Evolutionary conservation across 129 eudicot species (phyloP), one percentile per base, ranked within the genome.

Genomic region (Escallonia herrerae): DNA sequence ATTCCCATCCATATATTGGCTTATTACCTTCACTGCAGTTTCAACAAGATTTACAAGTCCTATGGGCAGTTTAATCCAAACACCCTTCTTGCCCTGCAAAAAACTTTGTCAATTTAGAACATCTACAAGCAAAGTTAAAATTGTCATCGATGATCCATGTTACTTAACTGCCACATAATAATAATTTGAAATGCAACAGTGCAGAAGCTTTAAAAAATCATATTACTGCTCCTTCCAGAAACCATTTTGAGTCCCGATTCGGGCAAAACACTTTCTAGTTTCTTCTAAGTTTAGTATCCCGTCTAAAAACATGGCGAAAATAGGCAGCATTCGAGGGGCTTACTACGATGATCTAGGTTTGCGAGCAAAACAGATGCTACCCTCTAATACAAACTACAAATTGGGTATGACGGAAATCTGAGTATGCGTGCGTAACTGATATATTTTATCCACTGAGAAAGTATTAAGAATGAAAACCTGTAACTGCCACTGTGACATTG

Each of bases 51-150:
- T 68, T 61, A 53, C 89, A 56, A 83, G 83, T 46, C 41, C 63
- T 56, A 84, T 86, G 15, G 97, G 89, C 47, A 90, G 40, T 75
- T 90, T 86, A 52, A 90, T 77, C 97, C 97, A 86, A 40, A 86
- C 80, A 43, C 97, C 97, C 78, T 72, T 90, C 87, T 90, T 90
- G 5, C 89, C 87, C 95, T 90, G 81, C 75, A 47, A 70, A 58
- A 70, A 74, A 65, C 64, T 8, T n/a, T 58, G 58, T 48, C 42
- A 67, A 10, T 66, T 52, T 62, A 66, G 72, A 53, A 54, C 9
- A 60, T 46, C 8, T 2, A 22, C 39, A 22, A 73, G 15, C 10
- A 40, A 45, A 68, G 56, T 55, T 63, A 47, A 4, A 3, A 8
- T 50, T 14, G 40, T 45, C 68, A 39, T 3, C 44, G 9, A 9